Base-by-base conservation (phyloP, 495 filamentous ascomycete genomes). In the Echria macrotheca region DNA sequence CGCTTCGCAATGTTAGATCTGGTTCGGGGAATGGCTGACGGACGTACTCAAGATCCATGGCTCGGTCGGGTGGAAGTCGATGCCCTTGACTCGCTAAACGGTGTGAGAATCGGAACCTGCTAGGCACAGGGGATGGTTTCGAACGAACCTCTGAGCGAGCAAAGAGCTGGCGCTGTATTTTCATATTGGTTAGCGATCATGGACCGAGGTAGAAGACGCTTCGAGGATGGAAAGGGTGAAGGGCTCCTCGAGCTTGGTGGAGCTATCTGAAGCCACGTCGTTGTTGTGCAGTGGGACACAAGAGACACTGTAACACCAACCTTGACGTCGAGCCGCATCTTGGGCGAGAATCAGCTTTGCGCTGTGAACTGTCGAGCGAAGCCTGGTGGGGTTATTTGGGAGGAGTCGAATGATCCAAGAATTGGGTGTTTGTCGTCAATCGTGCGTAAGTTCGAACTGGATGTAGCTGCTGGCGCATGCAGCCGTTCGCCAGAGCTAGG, bases 21-120 rank as follows among this genome's bases (percentile, higher is more conserved):
- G 15, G 8, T 18, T 18, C 18, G 10, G 14, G 28, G 6, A 15
- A 14, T 4, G 0, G 28, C 17, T n/a, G 18, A 9, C 7, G 15
- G n/a, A 39, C 58, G 22, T 54, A 65, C 64, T 96, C 59, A 99
- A 73, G 63, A 98, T 94, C 90, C 90, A 96, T 76, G 90, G 89
- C 76, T 96, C 90, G 44, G 87, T 87, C 19, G 90, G 91, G 64
- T 96, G 91, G 71, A 95, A 96, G 71, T 96, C 91, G 64, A 96
- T 95, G 61, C 91, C 91, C 72, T 95, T 96, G 53, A 96, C 91
- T 70, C 91, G 83, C 79, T 96, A 86, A 54, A 82, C 87, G 67
- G 31, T 31, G 7, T 6, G 12, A 31, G 7, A 31, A 31, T 31
- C 28, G 28, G 28, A 31, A 31, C 28, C 28, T 31, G 85, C 70